These are phyloP conservation scores for Gigaspora rosea DNA, from an alignment of 192 early-diverging fungal genomes.

Conservation along the genomic window DNA sequence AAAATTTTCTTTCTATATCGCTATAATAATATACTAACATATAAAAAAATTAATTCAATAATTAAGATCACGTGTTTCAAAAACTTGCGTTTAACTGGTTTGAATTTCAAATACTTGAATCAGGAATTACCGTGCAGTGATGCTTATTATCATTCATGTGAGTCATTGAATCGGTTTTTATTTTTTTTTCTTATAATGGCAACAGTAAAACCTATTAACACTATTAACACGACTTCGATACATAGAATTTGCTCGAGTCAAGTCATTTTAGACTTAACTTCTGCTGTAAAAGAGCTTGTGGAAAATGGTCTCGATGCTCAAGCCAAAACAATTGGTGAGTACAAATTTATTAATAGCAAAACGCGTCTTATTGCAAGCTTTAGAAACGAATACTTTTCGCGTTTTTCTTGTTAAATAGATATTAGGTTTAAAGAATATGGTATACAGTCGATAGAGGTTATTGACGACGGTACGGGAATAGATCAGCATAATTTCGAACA, in stretches of 20 bases:
- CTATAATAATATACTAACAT: too few relatives aligned
- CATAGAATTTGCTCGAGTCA: slow-evolving; percentile 88
- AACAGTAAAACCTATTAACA: slow-evolving; percentile 53
- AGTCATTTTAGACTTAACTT: slow-evolving; percentile 82
- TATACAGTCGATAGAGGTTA: slow-evolving; percentile 70
- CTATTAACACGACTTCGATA: slow-evolving; percentile 62
- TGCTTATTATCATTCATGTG: too few relatives aligned
- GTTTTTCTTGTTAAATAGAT: slow-evolving; percentile 44
- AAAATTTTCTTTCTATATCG: too few relatives aligned
- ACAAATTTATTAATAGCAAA: neutral
- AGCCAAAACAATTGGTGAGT: slow-evolving; percentile 68
- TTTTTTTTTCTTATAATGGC: slow-evolving; percentile 8
- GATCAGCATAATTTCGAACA: slow-evolving; percentile 55
- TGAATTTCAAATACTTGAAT: too few relatives aligned
- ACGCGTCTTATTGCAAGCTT: neutral
- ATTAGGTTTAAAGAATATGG: slow-evolving; percentile 82
- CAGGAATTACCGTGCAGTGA: too few relatives aligned
- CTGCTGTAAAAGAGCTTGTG: slow-evolving; percentile 89
- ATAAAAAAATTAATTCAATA: too few relatives aligned
- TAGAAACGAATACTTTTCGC: neutral
- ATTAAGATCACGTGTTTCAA: too few relatives aligned
- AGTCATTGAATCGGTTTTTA: neutral
- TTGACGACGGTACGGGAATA: slow-evolving; percentile 91
- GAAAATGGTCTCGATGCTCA: slow-evolving; percentile 94
- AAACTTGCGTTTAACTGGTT: too few relatives aligned